Evolutionary conservation across 2,329 filamentous ascomycete genomes (phyloP), one percentile per base, ranked within the genome.

Genomic region (Thelonectria discophora): DNA sequence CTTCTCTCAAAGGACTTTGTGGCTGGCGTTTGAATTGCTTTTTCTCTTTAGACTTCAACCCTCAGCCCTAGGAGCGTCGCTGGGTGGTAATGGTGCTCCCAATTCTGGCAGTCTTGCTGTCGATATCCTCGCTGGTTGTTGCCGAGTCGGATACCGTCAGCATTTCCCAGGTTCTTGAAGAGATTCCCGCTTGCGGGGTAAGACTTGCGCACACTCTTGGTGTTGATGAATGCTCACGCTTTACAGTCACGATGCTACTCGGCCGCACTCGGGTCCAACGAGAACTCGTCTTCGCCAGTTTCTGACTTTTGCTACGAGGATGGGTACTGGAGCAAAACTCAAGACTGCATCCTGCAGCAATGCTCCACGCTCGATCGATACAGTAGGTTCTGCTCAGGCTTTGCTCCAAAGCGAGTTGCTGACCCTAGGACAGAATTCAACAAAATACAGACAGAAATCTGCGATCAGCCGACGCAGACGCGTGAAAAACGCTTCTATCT

Each of bases 371-470:
- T 66, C 10, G 69, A 72, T 55, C 60, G 62, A 48, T 61, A 68
- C 43, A 57, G 69, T 63, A 68, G n/a, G 69, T 11, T 30, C 9
- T 11, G 34, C 7, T n/a, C 24, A 10, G 10, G 8, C 9, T 9
- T 30, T n/a, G n/a, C 27, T 30, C 27, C 7, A 7, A 7, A 10
- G 8, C 9, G 27, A 30, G 27, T 10, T 2, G 42, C 55, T 70
- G 48, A 70, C 58, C 27, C 8, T 10, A 13, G n/a, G 5, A 3
- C n/a, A 76, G 76, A 72, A 30, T 71, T 77, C 9, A 72, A 68
- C 20, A 66, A 72, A 42, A 59, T 75, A 18, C 68, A 77, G 45
- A 72, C 75, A n/a, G 62, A 72, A 18, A 69, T 70, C 13, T 81
- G 79, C 55, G 54, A 73, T 1, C 61, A 65, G 15, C 72, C 74